phyloP scores from a whole-genome alignment of 2,329 filamentous ascomycete genomes.

The Neocucurbitaria cava region DNA sequence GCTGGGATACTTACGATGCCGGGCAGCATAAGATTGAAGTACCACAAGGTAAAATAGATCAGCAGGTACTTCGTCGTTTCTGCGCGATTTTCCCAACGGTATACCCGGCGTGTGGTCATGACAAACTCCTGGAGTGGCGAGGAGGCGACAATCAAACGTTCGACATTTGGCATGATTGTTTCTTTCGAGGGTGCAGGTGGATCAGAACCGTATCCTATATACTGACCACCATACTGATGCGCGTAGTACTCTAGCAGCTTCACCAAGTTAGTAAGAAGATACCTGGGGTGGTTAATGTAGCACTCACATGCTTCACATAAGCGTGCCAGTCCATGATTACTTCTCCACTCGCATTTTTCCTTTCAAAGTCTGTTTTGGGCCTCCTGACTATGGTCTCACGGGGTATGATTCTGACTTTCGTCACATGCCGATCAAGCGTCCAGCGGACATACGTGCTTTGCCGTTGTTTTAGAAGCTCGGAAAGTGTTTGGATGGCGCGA shows the following conservation, averaged over 20 bases:
- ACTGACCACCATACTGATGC: conserved; percentile 46
- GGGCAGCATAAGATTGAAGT: conserved; percentile 34
- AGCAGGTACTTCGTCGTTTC: conserved; percentile 40
- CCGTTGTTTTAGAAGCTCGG: conserved; percentile 31
- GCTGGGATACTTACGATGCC: conserved; percentile 26
- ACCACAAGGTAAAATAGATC: conserved; percentile 36
- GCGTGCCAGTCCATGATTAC: conserved; percentile 38
- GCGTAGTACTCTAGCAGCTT: conserved; percentile 40
- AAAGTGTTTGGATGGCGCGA: conserved; percentile 25
- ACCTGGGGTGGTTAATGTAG: background rate
- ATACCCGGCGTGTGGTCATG: conserved; percentile 44
- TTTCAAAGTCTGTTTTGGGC: conserved; percentile 29
- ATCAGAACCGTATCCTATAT: conserved; percentile 44
- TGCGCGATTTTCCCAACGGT: conserved; percentile 45
- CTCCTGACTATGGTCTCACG: conserved; percentile 23
- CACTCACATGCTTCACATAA: conserved; percentile 34
- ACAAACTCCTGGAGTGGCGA: conserved; percentile 46
- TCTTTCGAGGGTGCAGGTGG: conserved; percentile 41
- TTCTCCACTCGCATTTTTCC: conserved; percentile 20
- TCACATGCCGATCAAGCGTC: conserved; percentile 47
- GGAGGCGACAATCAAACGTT: conserved; percentile 48
- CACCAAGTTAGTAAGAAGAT: conserved; percentile 3
- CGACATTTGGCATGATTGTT: conserved; percentile 43
- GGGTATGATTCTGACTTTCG: conserved; percentile 41
- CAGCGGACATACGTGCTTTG: conserved; percentile 46